Percentiles rank a stretch among this genome's conserved stretches.
Conservation (phyloP, 192 early-diverging fungal species). For the Lobosporangium transversale region DNA sequence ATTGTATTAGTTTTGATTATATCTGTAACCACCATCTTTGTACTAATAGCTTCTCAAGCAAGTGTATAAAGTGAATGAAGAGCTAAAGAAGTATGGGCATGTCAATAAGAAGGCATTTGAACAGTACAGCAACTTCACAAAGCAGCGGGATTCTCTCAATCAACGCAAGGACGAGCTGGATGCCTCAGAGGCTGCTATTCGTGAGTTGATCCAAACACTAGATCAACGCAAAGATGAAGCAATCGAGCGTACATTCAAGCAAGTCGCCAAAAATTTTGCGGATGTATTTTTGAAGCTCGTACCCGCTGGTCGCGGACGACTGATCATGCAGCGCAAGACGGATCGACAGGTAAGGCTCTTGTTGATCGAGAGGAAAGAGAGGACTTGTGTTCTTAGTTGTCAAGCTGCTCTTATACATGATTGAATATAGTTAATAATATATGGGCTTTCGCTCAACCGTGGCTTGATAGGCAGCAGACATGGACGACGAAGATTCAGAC, state of each 20-base stretch:
- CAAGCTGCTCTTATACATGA: too few species aligned
- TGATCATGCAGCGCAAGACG: constrained; percentile 84
- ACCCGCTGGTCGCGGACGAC: constrained; percentile 82
- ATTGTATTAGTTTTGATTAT: too few species aligned
- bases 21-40: too few species aligned
- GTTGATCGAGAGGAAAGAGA: too few species aligned
- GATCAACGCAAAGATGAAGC: constrained; percentile 98
- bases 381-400: not conserved
- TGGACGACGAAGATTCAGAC: constrained; percentile 55
- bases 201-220: constrained; percentile 86
- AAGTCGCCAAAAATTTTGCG: constrained; percentile 88
- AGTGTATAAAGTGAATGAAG: constrained; percentile 85
- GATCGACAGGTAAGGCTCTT: constrained; percentile 45
- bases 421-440: not conserved
- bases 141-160: constrained; percentile 85
- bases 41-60: constrained; percentile 62
- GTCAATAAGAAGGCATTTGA: constrained; percentile 99
- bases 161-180: constrained; percentile 91
- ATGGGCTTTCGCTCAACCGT: too few species aligned
- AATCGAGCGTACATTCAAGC: constrained; percentile 95
- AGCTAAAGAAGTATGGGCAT: constrained; percentile 88
- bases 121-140: constrained; percentile 94
- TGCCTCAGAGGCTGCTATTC: constrained; percentile 82
- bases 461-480: constrained; percentile 29
- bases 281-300: constrained; percentile 93